Evolutionary conservation across 2,329 filamentous ascomycete genomes (phyloP), one percentile per base, ranked within the genome.

Genomic region (Fusarium sublunatum): DNA sequence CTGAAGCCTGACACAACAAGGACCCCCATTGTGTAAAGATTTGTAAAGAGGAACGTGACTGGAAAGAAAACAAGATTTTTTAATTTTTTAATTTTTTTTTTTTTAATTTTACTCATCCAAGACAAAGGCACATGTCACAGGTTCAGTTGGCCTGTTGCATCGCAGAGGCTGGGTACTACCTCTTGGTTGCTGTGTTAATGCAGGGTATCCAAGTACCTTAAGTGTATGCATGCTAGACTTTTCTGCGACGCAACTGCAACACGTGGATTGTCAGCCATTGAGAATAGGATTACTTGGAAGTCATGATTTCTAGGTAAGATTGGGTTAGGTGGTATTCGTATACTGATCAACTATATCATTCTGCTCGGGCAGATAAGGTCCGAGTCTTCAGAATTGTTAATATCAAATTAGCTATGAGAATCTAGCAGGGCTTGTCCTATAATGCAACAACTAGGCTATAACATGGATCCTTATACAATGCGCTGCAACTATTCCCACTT

Each of bases 161-260:
- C 39, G 48, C 52, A 61, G 49, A 35, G 44, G 19, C 55, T 11
- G 34, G 32, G 46, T 48, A 46, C 41, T 39, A 51, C 51, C 28
- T 58, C 31, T 26, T 45, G 41, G 53, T 40, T 47, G 41, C 52
- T 55, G 47, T 49, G 57, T 39, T 39, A 47, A 44, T 54, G 40
- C 42, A 46, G 44, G 61, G 52, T 48, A 41, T 58, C 43, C 15
- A 41, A 19, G 19, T 19, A 19, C 19, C 19, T 19, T 19, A 19
- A 19, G 19, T 19, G 47, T 48, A 41, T 62, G 43, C 24, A 43
- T 61, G 42, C 43, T 55, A 48, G 34, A 47, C 44, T 57, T 34
- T 45, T 29, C 47, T 64, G 56, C 31, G 43, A 64, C 61, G 42
- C 40, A 49, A 40, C 46, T 64, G 61, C 61, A 65, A 64, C 61